A percentile compares a stretch with the other conserved stretches of the same genome.
Evolutionary conservation across 176 grass and related monocot genomes (phyloP).

Genomic region (Saccharum officinarum): DNA sequence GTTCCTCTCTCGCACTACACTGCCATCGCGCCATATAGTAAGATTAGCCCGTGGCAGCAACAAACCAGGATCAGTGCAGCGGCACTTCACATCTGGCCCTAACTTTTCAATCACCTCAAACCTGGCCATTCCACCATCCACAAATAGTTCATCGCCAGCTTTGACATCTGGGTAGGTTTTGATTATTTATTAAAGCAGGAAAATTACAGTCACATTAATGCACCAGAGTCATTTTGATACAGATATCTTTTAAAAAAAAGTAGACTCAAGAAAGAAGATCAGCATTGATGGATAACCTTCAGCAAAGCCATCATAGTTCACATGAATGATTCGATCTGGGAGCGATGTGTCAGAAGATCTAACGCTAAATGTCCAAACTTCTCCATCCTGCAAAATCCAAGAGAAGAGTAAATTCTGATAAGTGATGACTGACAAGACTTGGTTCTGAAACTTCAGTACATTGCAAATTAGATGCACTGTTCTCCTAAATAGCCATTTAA

Average conservation of each 20-base stretch:
- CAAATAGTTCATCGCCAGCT: conserved; percentile 93
- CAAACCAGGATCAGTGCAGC: conserved; percentile 92
- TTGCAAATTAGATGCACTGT: background rate
- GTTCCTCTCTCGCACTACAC: conserved; percentile 85
- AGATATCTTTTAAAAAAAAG: background rate
- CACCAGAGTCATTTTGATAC: background rate
- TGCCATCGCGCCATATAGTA: conserved; percentile 91
- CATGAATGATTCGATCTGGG: conserved; percentile 56
- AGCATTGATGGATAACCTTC: conserved; percentile 59
- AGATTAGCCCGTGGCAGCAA: conserved; percentile 92
- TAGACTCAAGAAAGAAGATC: conserved; percentile 9
- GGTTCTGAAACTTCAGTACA: background rate
- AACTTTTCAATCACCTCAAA: conserved; percentile 97
- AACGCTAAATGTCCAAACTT: conserved; percentile 96
- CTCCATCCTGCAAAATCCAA: conserved; percentile 77
- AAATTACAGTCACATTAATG: background rate
- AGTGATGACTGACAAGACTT: background rate
- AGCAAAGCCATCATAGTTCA: conserved; percentile 98
- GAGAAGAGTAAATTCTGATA: background rate
- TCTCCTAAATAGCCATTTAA: background rate
- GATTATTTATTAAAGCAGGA: background rate
- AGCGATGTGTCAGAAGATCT: conserved; percentile 79
- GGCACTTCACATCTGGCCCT: conserved; percentile 91
- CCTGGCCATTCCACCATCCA: conserved; percentile 94
- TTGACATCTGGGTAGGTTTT: conserved; percentile 71